phyloP scores from a whole-genome alignment of 1,139 yeast species.

The Pichia sp. region DNA sequence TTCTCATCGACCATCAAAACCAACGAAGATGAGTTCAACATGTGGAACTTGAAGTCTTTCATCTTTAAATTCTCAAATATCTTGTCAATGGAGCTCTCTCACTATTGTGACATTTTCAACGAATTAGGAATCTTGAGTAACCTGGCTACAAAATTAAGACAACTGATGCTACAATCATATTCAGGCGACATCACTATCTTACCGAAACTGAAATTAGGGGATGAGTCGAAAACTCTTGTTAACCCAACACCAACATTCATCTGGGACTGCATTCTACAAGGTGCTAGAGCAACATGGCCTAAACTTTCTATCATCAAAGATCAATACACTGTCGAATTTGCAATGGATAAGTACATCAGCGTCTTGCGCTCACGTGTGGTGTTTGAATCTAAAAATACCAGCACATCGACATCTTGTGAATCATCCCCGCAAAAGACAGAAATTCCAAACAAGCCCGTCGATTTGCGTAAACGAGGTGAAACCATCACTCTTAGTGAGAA shows the following conservation, averaged over 20 bases:
- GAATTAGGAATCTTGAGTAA: slow-evolving; percentile 79
- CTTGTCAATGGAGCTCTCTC: slow-evolving; percentile 69
- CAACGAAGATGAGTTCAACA: slow-evolving; percentile 25
- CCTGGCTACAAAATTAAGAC: slow-evolving; percentile 65
- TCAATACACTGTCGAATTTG: slow-evolving; percentile 88
- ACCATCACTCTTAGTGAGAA: slow-evolving; percentile 12
- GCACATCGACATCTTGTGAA: slow-evolving; percentile 4
- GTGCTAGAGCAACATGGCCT: slow-evolving; percentile 95
- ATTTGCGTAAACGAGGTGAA: slow-evolving; percentile 10
- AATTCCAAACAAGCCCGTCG: not conserved
- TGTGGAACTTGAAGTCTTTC: slow-evolving; percentile 56
- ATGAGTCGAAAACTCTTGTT: slow-evolving; percentile 60
- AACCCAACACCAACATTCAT: slow-evolving; percentile 82
- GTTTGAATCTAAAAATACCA: slow-evolving; percentile 22
- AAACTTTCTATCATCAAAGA: slow-evolving; percentile 78
- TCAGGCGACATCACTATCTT: slow-evolving; percentile 92
- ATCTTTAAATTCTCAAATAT: slow-evolving; percentile 57
- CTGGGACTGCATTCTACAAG: slow-evolving; percentile 69
- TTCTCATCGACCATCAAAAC: slow-evolving; percentile 44
- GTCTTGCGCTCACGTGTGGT: slow-evolving; percentile 65
- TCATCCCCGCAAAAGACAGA: slow-evolving; percentile 8
- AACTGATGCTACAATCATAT: slow-evolving; percentile 80
- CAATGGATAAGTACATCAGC: slow-evolving; percentile 76
- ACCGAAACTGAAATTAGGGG: slow-evolving; percentile 64
- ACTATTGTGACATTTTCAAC: slow-evolving; percentile 66